phyloP scores from a whole-genome alignment of 148 eudicot genomes.

The Spergularia marina region DNA sequence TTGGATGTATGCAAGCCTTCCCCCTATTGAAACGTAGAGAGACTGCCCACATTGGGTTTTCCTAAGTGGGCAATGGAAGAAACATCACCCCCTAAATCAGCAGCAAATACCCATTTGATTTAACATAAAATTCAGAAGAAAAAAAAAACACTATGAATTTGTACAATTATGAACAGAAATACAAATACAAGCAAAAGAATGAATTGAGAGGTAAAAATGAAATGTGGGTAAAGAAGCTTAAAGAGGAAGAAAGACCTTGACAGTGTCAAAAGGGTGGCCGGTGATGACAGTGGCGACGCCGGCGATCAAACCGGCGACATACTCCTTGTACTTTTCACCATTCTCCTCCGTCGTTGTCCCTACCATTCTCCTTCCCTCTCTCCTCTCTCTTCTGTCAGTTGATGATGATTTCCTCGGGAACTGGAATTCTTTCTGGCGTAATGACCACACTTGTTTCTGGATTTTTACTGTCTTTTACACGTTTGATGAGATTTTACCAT shows the following conservation, averaged over 20 bases:
- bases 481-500: too few species aligned
- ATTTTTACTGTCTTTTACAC: too few species aligned
- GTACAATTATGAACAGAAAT: not conserved
- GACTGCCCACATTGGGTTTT: too few species aligned
- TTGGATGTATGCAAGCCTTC: too few species aligned
- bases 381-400: not conserved
- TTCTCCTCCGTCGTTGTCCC: not conserved
- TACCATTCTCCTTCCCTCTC: not conserved
- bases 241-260: conserved; percentile 51
- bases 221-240: not conserved
- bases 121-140: not conserved
- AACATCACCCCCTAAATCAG: too few species aligned
- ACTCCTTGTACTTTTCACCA: conserved; percentile 54
- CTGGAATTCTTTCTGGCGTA: too few species aligned
- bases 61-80: too few species aligned
- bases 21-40: too few species aligned
- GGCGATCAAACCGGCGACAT: conserved; percentile 77
- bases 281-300: conserved; percentile 74
- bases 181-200: not conserved
- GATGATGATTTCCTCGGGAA: not conserved
- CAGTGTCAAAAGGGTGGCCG: conserved; percentile 97
- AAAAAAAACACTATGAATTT: not conserved
- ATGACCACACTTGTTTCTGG: too few species aligned
- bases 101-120: not conserved
- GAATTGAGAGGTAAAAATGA: not conserved